phyloP scores from a whole-genome alignment of 805 yeast genomes.

The Yamadazyma akitaensis region DNA sequence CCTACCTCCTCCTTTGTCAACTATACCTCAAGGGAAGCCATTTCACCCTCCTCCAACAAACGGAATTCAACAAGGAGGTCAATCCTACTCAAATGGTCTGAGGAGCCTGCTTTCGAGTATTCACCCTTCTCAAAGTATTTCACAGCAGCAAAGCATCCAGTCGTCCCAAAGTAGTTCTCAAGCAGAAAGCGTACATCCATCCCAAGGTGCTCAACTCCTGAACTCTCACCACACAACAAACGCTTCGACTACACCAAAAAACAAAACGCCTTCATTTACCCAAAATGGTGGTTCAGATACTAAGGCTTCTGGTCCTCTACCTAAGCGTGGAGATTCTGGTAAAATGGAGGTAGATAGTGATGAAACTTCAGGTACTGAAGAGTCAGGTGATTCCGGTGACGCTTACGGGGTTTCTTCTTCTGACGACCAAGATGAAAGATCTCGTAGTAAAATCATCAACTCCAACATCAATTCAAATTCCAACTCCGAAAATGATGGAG shows the following conservation, averaged over 20 bases:
- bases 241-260: neutral
- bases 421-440: constrained; percentile 10
- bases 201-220: neutral
- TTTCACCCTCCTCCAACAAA: neutral
- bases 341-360: constrained; percentile 14
- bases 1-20: neutral
- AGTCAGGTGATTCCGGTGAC: constrained; percentile 10
- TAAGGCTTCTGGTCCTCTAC: neutral
- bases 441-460: neutral
- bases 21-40: constrained; percentile 4
- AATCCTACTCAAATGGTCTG: neutral
- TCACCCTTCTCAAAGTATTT: neutral
- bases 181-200: neutral
- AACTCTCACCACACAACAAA: neutral
- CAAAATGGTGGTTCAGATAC: neutral
- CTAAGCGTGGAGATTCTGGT: neutral
- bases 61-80: neutral
- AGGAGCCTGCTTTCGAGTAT: neutral
- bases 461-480: neutral
- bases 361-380: constrained; percentile 8
- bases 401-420: constrained; percentile 13
- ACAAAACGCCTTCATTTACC: neutral
- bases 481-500: constrained; percentile 3
- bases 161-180: neutral
- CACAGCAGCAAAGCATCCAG: neutral